These are phyloP conservation scores for Ceratobasidium sp. DNA, from an alignment of 1,284 basidiomycete species.

Conservation along the genomic window DNA sequence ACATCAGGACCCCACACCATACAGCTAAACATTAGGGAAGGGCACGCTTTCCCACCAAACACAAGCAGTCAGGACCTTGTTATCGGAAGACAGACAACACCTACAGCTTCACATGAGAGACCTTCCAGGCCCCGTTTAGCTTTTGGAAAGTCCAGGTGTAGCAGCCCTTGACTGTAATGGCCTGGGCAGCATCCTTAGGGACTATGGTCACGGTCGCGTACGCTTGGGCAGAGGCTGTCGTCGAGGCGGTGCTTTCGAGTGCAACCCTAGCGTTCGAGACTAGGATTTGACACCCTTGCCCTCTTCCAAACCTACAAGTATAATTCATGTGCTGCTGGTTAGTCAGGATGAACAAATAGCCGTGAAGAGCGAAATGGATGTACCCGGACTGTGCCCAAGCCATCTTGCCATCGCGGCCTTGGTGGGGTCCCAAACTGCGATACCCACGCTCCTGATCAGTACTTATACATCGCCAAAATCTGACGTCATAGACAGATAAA, in stretches of 20 bases:
- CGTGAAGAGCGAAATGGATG: background rate
- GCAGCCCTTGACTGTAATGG: conserved; percentile 8
- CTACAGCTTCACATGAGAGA: conserved; percentile 26
- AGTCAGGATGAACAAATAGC: background rate
- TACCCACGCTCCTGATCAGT: conserved; percentile 16
- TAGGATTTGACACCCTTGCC: conserved; percentile 21
- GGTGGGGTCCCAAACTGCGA: conserved; percentile 25
- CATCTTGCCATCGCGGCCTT: conserved; percentile 38
- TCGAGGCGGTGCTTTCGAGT: background rate
- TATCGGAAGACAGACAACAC: background rate
- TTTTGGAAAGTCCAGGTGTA: conserved; percentile 31
- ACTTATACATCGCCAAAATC: conserved; percentile 5
- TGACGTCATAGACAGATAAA: conserved; percentile 22
- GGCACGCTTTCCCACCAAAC: background rate
- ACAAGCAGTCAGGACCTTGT: background rate
- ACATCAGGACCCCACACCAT: background rate
- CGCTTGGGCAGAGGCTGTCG: conserved; percentile 3
- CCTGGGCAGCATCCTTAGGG: conserved; percentile 14
- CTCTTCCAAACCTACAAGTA: conserved; percentile 13
- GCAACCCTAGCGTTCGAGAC: conserved; percentile 26
- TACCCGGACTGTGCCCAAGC: conserved; percentile 30
- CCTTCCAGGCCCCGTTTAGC: conserved; percentile 28
- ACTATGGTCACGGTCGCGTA: conserved; percentile 7
- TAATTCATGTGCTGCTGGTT: no score
- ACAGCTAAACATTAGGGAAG: background rate